phyloP scores from a whole-genome alignment of 805 yeast species.

The Komagataella populi region DNA sequence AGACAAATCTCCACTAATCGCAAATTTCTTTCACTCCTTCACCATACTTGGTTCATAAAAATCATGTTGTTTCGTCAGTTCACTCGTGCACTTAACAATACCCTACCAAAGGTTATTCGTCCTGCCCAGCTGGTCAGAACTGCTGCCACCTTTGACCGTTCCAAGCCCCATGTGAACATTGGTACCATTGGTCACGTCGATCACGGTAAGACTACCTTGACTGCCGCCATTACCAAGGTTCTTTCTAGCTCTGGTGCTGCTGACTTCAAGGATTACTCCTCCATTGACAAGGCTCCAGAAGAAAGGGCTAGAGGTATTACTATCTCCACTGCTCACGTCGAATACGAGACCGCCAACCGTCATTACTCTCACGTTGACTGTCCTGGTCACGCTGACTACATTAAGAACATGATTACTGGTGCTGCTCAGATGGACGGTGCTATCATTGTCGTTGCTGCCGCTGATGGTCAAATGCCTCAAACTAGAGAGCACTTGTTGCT shows the following conservation, averaged over 20 bases:
- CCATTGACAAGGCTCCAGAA: slow-evolving; percentile 97
- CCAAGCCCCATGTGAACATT: slow-evolving; percentile 91
- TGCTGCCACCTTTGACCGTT: slow-evolving; percentile 80
- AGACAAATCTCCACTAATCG: background rate
- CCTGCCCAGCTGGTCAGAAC: slow-evolving; percentile 3
- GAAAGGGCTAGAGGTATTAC: slow-evolving; percentile 99
- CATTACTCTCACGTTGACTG: slow-evolving; percentile 98
- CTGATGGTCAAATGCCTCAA: slow-evolving; percentile 99
- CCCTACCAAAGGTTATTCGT: background rate
- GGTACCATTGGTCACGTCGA: slow-evolving; percentile 99
- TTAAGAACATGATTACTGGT: slow-evolving; percentile 98
- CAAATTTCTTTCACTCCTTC: background rate
- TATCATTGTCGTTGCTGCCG: slow-evolving; percentile 96
- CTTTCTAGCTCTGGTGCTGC: slow-evolving; percentile 86
- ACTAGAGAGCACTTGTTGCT: slow-evolving; percentile 96
- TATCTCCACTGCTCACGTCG: slow-evolving; percentile 95
- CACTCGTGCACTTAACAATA: background rate
- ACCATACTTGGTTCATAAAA: background rate
- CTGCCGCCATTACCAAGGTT: slow-evolving; percentile 97
- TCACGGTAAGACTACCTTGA: slow-evolving; percentile 96
- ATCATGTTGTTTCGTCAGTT: background rate
- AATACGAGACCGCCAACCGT: slow-evolving; percentile 88
- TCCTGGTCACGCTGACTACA: slow-evolving; percentile 98
- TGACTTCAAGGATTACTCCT: slow-evolving; percentile 77
- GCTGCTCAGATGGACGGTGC: slow-evolving; percentile 99